Percentiles rank a stretch among this genome's conserved stretches.
Conservation (phyloP, 2,329 filamentous ascomycete genomes). For the Phialocephala sp. region DNA sequence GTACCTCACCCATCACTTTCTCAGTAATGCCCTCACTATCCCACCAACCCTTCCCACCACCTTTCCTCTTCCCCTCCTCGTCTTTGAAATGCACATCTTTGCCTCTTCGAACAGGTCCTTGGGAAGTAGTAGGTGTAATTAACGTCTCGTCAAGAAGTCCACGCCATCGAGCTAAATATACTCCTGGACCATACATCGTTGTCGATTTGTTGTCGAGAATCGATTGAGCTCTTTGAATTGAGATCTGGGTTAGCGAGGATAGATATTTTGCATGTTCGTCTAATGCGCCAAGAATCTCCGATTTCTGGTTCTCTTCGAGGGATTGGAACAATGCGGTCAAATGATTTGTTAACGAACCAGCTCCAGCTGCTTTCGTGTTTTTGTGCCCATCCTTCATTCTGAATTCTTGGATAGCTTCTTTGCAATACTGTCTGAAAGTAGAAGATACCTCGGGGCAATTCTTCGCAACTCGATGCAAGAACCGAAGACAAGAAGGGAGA, state of each 20-base stretch:
- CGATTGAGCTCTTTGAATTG: neutral
- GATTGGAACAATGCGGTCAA: constrained; percentile 28
- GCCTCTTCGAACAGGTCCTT: constrained; percentile 6
- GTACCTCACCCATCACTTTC: neutral
- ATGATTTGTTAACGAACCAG: no score
- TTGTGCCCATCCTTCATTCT: constrained; percentile 12
- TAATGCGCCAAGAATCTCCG: no score
- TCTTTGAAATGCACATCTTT: neutral
- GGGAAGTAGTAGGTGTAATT: neutral
- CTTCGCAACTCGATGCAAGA: constrained; percentile 71
- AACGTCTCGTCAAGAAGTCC: neutral
- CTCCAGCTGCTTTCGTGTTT: no score
- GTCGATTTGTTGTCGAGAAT: neutral
- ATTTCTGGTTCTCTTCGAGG: constrained; percentile 54
- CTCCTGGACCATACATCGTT: constrained; percentile 7
- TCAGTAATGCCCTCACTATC: neutral
- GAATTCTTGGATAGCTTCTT: constrained; percentile 27
- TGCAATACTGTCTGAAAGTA: constrained; percentile 23
- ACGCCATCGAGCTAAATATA: constrained; percentile 10
- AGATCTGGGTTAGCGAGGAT: constrained; percentile 51
- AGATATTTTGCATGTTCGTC: constrained; percentile 68
- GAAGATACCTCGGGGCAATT: constrained; percentile 59
- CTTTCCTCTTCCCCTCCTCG: no score
- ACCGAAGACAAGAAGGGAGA: constrained; percentile 67
- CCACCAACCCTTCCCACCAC: no score